Percentiles rank a stretch among this genome's conserved stretches.
Conservation (phyloP, 2,329 filamentous ascomycete species). For the Fusarium hainanense region DNA sequence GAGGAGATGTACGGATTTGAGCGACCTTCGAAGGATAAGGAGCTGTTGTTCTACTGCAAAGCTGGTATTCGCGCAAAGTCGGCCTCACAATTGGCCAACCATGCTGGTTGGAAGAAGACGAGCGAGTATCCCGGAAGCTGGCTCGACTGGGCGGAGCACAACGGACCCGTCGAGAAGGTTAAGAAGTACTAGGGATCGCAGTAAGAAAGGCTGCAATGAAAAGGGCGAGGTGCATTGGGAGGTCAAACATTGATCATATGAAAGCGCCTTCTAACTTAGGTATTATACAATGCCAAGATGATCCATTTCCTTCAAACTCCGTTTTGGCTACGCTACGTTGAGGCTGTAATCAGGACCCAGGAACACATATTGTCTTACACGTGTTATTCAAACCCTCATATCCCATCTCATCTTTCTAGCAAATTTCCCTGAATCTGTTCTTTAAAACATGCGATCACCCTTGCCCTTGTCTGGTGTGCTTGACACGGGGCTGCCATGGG, state of each 20-base stretch:
- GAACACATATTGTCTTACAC: slow-evolving; percentile 33
- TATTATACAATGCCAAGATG: slow-evolving; percentile 35
- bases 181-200: slow-evolving; percentile 43
- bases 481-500: slow-evolving; percentile 70
- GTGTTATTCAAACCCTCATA: slow-evolving; percentile 21
- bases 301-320: slow-evolving; percentile 26
- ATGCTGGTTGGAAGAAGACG: slow-evolving; percentile 78
- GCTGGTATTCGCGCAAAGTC: slow-evolving; percentile 84
- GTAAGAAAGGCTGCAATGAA: neutral
- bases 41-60: slow-evolving; percentile 91
- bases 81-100: slow-evolving; percentile 79
- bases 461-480: slow-evolving; percentile 53
- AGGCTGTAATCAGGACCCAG: neutral
- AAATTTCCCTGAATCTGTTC: neutral
- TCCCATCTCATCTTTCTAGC: slow-evolving; percentile 10
- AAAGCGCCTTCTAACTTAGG: slow-evolving; percentile 39
- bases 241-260: slow-evolving; percentile 23
- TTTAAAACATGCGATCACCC: slow-evolving; percentile 35
- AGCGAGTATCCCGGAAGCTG: slow-evolving; percentile 81
- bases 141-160: slow-evolving; percentile 83
- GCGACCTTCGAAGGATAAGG: slow-evolving; percentile 67
- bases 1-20: slow-evolving; percentile 82
- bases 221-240: neutral
- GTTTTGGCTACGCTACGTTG: slow-evolving; percentile 21
- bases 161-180: slow-evolving; percentile 64